phyloP scores from a whole-genome alignment of 805 yeast genomes.

The Barnettozyma pratensis region DNA sequence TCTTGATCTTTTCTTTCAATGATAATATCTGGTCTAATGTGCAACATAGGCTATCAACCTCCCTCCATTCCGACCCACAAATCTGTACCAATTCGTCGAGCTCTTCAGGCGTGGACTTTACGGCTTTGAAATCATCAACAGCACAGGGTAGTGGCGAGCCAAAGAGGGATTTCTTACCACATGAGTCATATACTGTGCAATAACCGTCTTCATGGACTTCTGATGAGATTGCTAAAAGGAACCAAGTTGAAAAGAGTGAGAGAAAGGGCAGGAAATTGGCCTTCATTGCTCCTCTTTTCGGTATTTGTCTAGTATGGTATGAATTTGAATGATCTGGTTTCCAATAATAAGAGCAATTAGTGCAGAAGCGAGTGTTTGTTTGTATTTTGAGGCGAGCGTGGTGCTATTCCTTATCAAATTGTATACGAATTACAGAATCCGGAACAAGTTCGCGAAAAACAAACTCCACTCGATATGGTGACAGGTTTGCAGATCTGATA shows the following conservation, averaged over 20 bases:
- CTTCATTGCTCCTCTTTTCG: not conserved
- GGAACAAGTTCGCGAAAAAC: too few species aligned
- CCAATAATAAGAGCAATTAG: too few species aligned
- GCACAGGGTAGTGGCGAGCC: constrained; percentile 82
- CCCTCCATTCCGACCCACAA: constrained; percentile 70
- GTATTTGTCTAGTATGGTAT: too few species aligned
- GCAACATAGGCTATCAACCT: constrained; percentile 59
- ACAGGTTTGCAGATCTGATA: too few species aligned
- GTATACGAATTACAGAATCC: too few species aligned
- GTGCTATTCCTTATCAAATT: too few species aligned
- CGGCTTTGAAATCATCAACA: constrained; percentile 47
- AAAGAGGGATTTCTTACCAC: constrained; percentile 78
- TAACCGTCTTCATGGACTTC: constrained; percentile 5
- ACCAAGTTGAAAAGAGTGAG: not conserved
- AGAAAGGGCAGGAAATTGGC: not conserved
- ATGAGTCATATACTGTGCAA: constrained; percentile 38
- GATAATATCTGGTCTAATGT: constrained; percentile 52
- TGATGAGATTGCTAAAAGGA: not conserved
- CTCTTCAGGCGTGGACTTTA: constrained; percentile 33
- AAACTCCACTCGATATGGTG: too few species aligned
- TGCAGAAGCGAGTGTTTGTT: too few species aligned
- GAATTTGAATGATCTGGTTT: too few species aligned
- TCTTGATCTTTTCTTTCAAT: constrained; percentile 56
- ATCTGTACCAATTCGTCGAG: constrained; percentile 45
- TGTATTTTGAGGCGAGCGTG: too few species aligned